Evolutionary conservation across 768 basidiomycete species (phyloP).

Genomic region (Multifurca ochricompacta): DNA sequence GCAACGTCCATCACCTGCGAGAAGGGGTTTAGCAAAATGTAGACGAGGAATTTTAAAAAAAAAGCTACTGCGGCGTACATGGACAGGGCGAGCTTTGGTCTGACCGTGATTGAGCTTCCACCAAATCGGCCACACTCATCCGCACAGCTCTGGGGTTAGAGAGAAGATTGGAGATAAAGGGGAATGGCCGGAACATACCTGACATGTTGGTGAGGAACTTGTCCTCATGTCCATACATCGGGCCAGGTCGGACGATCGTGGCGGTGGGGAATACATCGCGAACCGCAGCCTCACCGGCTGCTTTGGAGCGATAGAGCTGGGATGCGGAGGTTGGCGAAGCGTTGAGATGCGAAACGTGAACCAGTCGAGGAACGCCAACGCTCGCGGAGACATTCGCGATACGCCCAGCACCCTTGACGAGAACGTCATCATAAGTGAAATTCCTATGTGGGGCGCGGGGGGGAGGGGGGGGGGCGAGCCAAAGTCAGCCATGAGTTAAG

Average conservation of each 20-base stretch:
- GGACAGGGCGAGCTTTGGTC: slow-evolving; percentile 85
- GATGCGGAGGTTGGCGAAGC: slow-evolving; percentile 73
- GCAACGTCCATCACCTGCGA: slow-evolving; percentile 86
- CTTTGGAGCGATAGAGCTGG: slow-evolving; percentile 82
- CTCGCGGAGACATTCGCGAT: slow-evolving; percentile 81
- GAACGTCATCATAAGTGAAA: slow-evolving; percentile 74
- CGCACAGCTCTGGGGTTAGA: slow-evolving; percentile 4
- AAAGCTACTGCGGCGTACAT: slow-evolving; percentile 47
- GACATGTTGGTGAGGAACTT: slow-evolving; percentile 89
- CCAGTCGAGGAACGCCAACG: slow-evolving; percentile 71
- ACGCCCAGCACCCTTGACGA: slow-evolving; percentile 72
- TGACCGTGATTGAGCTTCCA: slow-evolving; percentile 87
- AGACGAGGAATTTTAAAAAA: slow-evolving; percentile 3
- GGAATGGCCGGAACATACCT: slow-evolving; percentile 46
- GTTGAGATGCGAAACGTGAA: slow-evolving; percentile 95
- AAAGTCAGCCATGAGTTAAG: neutral
- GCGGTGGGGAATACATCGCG: slow-evolving; percentile 75
- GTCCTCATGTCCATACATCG: slow-evolving; percentile 94
- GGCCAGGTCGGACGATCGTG: slow-evolving; percentile 79
- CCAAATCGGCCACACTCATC: slow-evolving; percentile 82
- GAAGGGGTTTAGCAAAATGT: neutral
- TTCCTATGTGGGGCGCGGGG: too few relatives aligned
- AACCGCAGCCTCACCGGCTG: slow-evolving; percentile 82
- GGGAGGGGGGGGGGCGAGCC: neutral
- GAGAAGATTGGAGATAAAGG: slow-evolving; percentile 18